phyloP scores from a whole-genome alignment of 2,329 filamentous ascomycete genomes.

The Talaromyces amestolkiae region DNA sequence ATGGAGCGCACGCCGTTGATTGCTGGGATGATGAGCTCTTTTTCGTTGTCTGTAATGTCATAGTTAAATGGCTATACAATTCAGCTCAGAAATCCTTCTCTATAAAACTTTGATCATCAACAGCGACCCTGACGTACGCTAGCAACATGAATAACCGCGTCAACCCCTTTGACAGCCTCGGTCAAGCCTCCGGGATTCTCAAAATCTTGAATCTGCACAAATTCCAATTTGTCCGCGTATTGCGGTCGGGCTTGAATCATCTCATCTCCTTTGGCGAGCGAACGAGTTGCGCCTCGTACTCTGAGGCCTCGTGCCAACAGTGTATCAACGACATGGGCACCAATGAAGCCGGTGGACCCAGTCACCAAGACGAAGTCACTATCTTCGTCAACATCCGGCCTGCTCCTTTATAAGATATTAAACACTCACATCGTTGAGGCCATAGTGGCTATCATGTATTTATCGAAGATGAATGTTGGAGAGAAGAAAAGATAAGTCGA shows the following conservation, averaged over 20 bases:
- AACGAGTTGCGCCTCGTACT: conserved; percentile 21
- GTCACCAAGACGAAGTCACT: conserved; percentile 25
- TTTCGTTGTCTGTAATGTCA: conserved; percentile 17
- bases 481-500: not conserved
- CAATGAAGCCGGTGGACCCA: conserved; percentile 31
- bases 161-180: conserved; percentile 15
- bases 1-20: conserved; percentile 18
- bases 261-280: conserved; percentile 16
- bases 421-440: not conserved
- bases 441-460: not conserved
- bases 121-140: conserved; percentile 2
- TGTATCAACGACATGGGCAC: conserved; percentile 26
- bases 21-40: conserved; percentile 19
- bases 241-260: conserved; percentile 20
- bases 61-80: conserved; percentile 14
- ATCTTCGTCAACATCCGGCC: not conserved
- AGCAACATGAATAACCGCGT: conserved; percentile 17
- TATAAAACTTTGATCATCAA: not conserved
- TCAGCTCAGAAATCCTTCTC: not conserved
- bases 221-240: conserved; percentile 10
- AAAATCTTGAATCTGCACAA: conserved; percentile 18
- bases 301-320: conserved; percentile 21
- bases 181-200: conserved; percentile 8
- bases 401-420: not conserved
- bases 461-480: not conserved